Base-by-base conservation (phyloP, 257 asterid species). In the Cordia subcordata region DNA sequence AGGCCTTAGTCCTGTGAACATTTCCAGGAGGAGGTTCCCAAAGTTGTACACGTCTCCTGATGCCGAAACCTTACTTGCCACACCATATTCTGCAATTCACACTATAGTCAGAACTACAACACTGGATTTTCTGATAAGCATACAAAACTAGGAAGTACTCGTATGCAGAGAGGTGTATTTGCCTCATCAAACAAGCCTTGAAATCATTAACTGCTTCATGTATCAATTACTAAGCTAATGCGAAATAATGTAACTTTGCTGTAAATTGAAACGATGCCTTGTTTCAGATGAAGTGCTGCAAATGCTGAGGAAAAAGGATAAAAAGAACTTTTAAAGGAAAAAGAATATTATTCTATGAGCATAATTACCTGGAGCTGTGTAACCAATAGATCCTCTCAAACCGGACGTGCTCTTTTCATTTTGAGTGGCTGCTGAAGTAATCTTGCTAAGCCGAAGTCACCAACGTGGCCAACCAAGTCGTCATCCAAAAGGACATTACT, bases 1-100 rank as follows among this genome's bases (percentile, higher is more conserved):
- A 14, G 77, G 83, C 27, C 59, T 70, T 67, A 58, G 73, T 23
- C 80, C 68, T 0, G 73, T 77, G 45, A 77, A 77, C 73, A 70
- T 56, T 53, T 77, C 80, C 40, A 77, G 58, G 33, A 77, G 17
- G 14, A 70, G 75, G 42, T 73, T 64, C 3, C 77, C 78, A 0
- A 60, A 74, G 56, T 68, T 77, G 64, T 77, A 77, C 38, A 77
- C 77, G 44, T 77, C 77, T 33, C 75, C 83, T 35, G 52, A 64
- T 0, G 71, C 59, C 5, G 78, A 63, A 47, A 40, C 55, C 8
- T 63, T 49, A 10, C 75, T 66, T 21, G 68, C 70, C 52, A 53
- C 13, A 5, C 83, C 80, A 51, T 78, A 78, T 60, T 70, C 83
- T 77, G 68, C 23, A 58, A 6, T 45, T 57, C 17, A n/a, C n/a